Evolutionary conservation across 1,284 basidiomycete species (phyloP), one percentile per base, ranked within the genome.

Genomic region (Blastosporella zonata): DNA sequence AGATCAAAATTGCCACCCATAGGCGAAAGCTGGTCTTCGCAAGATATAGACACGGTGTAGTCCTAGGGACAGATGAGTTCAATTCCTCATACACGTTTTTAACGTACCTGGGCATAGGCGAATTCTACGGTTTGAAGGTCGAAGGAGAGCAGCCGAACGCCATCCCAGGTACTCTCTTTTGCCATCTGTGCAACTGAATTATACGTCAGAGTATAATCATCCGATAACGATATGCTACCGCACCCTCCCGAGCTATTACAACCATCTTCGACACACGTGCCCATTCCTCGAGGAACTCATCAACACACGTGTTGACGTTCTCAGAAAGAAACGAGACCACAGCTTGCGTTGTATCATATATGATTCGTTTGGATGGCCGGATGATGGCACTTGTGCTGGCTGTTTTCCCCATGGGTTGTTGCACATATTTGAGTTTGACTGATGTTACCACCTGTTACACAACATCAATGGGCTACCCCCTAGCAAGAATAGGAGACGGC

Each of bases 81-180:
- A 15, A 35, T 6, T 35, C 15, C n/a, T 18, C 6, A 8, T 9
- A 10, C 7, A 20, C 6, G 15, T 18, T 6, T 35, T 17, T 6
- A 6, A 18, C 29, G 18, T 28, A 43, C 40, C 43, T 69, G 69
- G 9, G 83, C 77, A 62, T 93, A 93, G 3, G 82, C 80, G 62
- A 95, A 87, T 59, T 91, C 87, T n/a, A 93, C 91, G 0, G 90
- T 91, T 59, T 91, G 89, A 13, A 94, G 68, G 65, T 94, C 90
- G 63, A 94, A 94, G 1, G 89, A 91, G 47, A 93, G 73, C 49
- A 95, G 69, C 41, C 80, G 76, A 34, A 94, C 79, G 62, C 88
- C 89, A 21, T 70, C 68, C 81, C 87, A 92, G 20, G 74, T 71
- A 52, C 78, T 80, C 54, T 77, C 74, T 56, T 84, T 82, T 37